Base-by-base conservation (phyloP, 179 eudicot genomes). In the Amaranthus tricolor region DNA sequence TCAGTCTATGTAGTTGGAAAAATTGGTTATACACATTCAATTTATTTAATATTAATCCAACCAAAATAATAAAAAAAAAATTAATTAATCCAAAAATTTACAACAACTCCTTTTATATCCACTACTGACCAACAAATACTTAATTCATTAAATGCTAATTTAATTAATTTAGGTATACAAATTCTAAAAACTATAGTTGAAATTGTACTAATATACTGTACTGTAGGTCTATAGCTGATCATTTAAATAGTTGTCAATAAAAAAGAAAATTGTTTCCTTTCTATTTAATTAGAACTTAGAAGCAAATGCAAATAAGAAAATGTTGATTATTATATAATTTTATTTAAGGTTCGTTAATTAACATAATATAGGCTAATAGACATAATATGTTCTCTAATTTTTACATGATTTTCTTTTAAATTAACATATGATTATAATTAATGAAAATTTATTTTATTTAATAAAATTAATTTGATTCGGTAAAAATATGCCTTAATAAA, bases 101-200 rank as follows among this genome's bases (percentile, higher is more conserved):
- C 74, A 76, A 76, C 66, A 52, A 53, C 21, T 62, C 64, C 65
- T 43, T 3, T 57, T 50, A 57, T 58, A 17, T 16, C 9, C 53
- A 62, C 80, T 62, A 77, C 80, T 31, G 73, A 62, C 60, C 66
- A 61, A 69, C 66, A 2, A 31, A 56, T 31, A 40, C 15, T 47
- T 45, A 31, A 21, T 68, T 54, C 59, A 68, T 58, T 73, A 43
- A 68, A 68, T 74, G 73, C 51, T 44, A 49, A 45, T 15, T 66
- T 72, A 19, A 20, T 62, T 20, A 21, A 58, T 67, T 68, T 76
- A 61, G 79, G 62, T 69, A 44, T 24, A 40, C 12, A 9, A 57
- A 4, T 6, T 45, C 12, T 49, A 49, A 13, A 19, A 51, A 10
- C n/a, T 31, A 49, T 0, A 5, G 1, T 31, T 31, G 40, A 31